A percentile compares a stretch with the other conserved stretches of the same genome.
Evolutionary conservation across 2,329 filamentous ascomycete genomes (phyloP).

Genomic region (Colletotrichum acutatum): DNA sequence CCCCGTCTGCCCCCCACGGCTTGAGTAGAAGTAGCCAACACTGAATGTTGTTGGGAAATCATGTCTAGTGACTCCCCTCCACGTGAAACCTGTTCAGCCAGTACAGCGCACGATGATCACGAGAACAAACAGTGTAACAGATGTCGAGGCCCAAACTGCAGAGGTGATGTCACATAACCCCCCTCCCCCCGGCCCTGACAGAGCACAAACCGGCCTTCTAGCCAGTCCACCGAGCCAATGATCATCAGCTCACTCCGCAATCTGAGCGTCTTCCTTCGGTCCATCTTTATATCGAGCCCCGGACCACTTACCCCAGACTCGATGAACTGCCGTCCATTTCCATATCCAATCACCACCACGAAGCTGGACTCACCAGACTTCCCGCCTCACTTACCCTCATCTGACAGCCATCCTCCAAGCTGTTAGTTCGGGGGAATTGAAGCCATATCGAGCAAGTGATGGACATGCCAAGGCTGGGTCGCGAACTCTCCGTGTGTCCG

Average conservation of each 20-base stretch:
- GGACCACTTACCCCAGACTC: neutral
- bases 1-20: too few relatives aligned
- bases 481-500: neutral
- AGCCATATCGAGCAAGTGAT: neutral
- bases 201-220: neutral
- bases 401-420: neutral
- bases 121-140: neutral
- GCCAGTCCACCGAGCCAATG: neutral
- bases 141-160: neutral
- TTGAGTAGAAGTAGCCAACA: too few relatives aligned
- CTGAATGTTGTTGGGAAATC: too few relatives aligned
- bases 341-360: constrained; percentile 6
- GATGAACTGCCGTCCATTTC: neutral
- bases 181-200: neutral
- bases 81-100: too few relatives aligned
- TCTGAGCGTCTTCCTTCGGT: constrained; percentile 18
- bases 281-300: constrained; percentile 31
- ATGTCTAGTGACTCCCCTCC: too few relatives aligned
- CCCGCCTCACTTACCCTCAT: constrained; percentile 1
- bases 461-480: constrained; percentile 12
- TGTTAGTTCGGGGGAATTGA: neutral
- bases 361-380: too few relatives aligned
- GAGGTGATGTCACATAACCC: neutral
- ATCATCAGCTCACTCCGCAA: neutral
- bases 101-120: too few relatives aligned